A percentile compares a stretch with the other conserved stretches of the same genome.
phyloP scores from a whole-genome alignment of 2,329 filamentous ascomycete species.

The Cadophora sp. region DNA sequence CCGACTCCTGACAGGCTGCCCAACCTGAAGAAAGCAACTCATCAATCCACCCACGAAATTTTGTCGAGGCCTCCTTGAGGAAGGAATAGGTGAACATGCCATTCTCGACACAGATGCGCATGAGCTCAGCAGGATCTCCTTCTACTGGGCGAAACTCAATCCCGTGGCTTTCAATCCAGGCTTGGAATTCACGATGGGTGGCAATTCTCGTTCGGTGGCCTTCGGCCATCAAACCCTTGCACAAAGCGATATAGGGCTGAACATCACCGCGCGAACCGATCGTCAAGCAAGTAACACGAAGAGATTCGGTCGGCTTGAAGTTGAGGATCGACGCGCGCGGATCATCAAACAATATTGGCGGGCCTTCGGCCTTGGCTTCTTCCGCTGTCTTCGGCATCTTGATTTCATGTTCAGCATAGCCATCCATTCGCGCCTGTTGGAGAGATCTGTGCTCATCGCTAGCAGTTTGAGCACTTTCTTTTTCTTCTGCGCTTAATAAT shows the following conservation, averaged over 20 bases:
- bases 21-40: conserved; percentile 84
- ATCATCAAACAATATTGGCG: conserved; percentile 88
- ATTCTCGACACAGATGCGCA: conserved; percentile 95
- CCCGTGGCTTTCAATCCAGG: conserved; percentile 89
- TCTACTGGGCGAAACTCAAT: conserved; percentile 91
- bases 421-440: conserved; percentile 71
- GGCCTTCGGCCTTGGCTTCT: conserved; percentile 58
- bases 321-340: conserved; percentile 86
- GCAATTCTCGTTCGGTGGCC: conserved; percentile 89
- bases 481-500: conserved; percentile 70
- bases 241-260: conserved; percentile 95
- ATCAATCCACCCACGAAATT: conserved; percentile 95
- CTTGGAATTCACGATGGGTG: conserved; percentile 88
- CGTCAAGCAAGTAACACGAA: conserved; percentile 90
- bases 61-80: conserved; percentile 82
- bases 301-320: conserved; percentile 81
- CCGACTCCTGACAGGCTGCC: conserved; percentile 82
- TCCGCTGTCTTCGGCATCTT: conserved; percentile 55
- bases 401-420: conserved; percentile 58
- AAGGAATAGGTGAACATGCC: conserved; percentile 97
- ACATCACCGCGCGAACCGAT: conserved; percentile 97
- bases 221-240: conserved; percentile 86
- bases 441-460: conserved; percentile 83
- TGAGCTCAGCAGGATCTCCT: conserved; percentile 91
- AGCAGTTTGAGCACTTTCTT: conserved; percentile 74